phyloP scores from a whole-genome alignment of 805 yeast genomes.

The Starmerella apis region DNA sequence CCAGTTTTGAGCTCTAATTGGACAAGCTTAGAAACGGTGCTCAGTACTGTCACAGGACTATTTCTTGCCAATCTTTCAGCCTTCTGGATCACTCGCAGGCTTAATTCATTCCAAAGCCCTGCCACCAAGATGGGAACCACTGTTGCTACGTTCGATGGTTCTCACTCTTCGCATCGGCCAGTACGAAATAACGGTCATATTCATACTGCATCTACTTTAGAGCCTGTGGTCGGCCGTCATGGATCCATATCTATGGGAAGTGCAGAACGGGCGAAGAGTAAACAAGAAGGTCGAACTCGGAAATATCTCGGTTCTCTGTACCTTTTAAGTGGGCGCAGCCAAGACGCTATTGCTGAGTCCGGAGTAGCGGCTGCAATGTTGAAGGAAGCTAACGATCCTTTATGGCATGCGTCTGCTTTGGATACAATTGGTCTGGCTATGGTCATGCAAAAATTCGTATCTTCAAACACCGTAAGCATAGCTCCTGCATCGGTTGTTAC shows the following conservation, averaged over 20 bases:
- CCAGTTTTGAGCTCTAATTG: slow-evolving; percentile 28
- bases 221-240: slow-evolving; percentile 22
- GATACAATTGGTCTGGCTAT: slow-evolving; percentile 67
- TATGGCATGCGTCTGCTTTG: slow-evolving; percentile 85
- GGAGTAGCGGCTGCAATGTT: slow-evolving; percentile 59
- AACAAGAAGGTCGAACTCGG: slow-evolving; percentile 59
- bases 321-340: slow-evolving; percentile 66
- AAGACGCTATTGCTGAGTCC: slow-evolving; percentile 60
- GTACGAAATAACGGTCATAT: not conserved
- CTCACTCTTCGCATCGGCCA: not conserved
- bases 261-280: slow-evolving; percentile 35
- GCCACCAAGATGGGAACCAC: not conserved
- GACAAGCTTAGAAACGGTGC: slow-evolving; percentile 45
- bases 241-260: slow-evolving; percentile 31
- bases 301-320: slow-evolving; percentile 70
- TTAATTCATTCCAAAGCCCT: slow-evolving; percentile 76
- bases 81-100: slow-evolving; percentile 59
- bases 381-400: slow-evolving; percentile 54
- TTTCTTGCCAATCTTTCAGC: slow-evolving; percentile 55
- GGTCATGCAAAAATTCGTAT: slow-evolving; percentile 46
- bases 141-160: not conserved
- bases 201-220: slow-evolving; percentile 12
- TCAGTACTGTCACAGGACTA: slow-evolving; percentile 61
- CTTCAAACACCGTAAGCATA: slow-evolving; percentile 6
- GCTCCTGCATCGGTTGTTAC: slow-evolving; percentile 29